Evolutionary conservation across 2,329 filamentous ascomycete genomes (phyloP).

Genomic region (Nemania abortiva): DNA sequence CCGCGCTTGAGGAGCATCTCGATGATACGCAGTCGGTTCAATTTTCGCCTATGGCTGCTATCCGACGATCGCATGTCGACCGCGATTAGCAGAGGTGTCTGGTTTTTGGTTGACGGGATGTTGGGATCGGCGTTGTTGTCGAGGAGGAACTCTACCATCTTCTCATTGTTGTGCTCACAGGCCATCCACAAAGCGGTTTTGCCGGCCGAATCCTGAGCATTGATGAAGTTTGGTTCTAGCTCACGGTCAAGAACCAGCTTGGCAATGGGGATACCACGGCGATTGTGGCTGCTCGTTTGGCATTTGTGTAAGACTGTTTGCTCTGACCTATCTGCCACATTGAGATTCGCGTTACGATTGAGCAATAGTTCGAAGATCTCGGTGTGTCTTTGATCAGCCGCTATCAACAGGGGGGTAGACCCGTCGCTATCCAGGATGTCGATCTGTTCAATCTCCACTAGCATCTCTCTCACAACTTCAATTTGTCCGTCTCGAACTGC

Average conservation of each 20-base stretch:
- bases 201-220: constrained; percentile 3
- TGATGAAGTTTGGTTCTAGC: neutral
- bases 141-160: constrained; percentile 20
- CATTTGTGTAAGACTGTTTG: constrained; percentile 18
- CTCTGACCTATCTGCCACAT: neutral
- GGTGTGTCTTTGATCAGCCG: constrained; percentile 4
- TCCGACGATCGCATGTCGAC: constrained; percentile 22
- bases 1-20: neutral
- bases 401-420: constrained; percentile 19
- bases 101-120: constrained; percentile 11
- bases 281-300: neutral
- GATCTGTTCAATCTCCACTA: constrained; percentile 18
- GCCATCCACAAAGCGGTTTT: constrained; percentile 20
- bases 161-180: constrained; percentile 8
- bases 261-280: constrained; percentile 9
- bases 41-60: neutral
- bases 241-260: neutral
- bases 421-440: constrained; percentile 6
- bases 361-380: constrained; percentile 17
- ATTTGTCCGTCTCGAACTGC: constrained; percentile 14
- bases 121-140: constrained; percentile 11
- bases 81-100: constrained; percentile 12
- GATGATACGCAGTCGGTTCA: constrained; percentile 13
- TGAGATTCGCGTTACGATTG: constrained; percentile 4
- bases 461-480: constrained; percentile 15